Base-by-base conservation (phyloP, 2,329 filamentous ascomycete genomes). In the Annulohypoxylon truncatum region DNA sequence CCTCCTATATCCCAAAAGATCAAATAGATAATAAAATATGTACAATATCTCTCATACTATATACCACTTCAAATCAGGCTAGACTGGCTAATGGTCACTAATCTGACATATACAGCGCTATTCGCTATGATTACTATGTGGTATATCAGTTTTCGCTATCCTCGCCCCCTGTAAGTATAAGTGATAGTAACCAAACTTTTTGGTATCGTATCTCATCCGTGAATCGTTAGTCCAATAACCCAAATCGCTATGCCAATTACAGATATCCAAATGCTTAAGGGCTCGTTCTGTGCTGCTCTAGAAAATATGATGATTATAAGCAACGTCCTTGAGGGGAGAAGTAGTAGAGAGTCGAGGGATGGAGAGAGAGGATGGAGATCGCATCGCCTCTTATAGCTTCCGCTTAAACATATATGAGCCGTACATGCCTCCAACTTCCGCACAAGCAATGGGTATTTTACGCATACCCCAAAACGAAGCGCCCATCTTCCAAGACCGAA, bases 361-460 rank as follows among this genome's bases (percentile, higher is more conserved):
- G 4, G 6, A 8, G 3, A 35, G 7, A 15, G 24, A 50, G 3
- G 24, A 35, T 4, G n/a, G 33, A 5, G 26, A 15, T 29, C 35
- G 33, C 15, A 7, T 31, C 31, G 24, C 20, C 22, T 8, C 12
- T 50, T 81, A 89, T 61, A 89, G 77, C 74, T 85, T 84, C 71
- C 85, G 80, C 73, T 85, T 85, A 79, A 89, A 89, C 87, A 89
- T 89, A 73, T 86, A 89, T 22, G 82, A 86, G 20, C 96, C 96
- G 76, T 98, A 97, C 76, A 97, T 96, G 67, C 93, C 93, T 73
- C 97, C 96, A 24, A 98, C 92, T 78, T 98, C 95, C 56, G 94
- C 93, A 75, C 89, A 88, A 24, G 92, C 93, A 71, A 98, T 90
- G n/a, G 95, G 96, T 42, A 98, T 86, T 81, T 98, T 96, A 68